phyloP scores from a whole-genome alignment of 2,329 filamentous ascomycete genomes.

The Paecilomyces niveus region DNA sequence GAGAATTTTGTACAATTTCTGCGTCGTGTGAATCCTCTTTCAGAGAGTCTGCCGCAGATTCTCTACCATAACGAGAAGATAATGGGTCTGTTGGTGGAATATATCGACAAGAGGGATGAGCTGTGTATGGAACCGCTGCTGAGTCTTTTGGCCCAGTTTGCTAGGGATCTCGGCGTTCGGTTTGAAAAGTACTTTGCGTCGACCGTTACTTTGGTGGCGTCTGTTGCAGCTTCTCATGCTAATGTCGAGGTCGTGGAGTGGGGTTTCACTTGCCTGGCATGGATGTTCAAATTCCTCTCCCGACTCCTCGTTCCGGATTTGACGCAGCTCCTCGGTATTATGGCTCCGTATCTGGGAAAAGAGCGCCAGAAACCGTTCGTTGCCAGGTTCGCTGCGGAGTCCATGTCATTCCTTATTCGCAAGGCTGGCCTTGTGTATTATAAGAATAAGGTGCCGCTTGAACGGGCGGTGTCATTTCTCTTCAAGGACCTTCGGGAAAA shows the following conservation, averaged over 20 bases:
- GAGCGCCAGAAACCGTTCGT: constrained; percentile 77
- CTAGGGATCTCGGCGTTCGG: constrained; percentile 78
- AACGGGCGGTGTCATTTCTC: constrained; percentile 63
- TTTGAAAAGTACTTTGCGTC: constrained; percentile 85
- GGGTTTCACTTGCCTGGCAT: constrained; percentile 90
- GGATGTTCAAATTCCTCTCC: constrained; percentile 95
- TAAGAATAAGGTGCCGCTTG: constrained; percentile 62
- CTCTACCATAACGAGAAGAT: constrained; percentile 84
- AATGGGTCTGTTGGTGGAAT: constrained; percentile 65
- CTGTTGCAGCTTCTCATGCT: constrained; percentile 68
- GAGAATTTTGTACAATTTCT: constrained; percentile 72
- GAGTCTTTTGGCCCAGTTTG: constrained; percentile 83
- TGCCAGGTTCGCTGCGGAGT: constrained; percentile 86
- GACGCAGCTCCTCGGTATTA: constrained; percentile 72
- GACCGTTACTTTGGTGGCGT: constrained; percentile 67
- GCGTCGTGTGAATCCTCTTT: constrained; percentile 66
- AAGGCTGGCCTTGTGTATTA: constrained; percentile 76
- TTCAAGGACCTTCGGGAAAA: constrained; percentile 55
- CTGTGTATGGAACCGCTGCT: constrained; percentile 79
- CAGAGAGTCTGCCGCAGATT: constrained; percentile 85
- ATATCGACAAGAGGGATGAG: constrained; percentile 70
- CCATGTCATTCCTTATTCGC: constrained; percentile 85
- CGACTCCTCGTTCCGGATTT: constrained; percentile 79
- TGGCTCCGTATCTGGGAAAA: constrained; percentile 79
- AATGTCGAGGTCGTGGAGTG: constrained; percentile 92